Evolutionary conservation across 192 early-diverging fungal genomes (phyloP).

Genomic region (Fimicolochytrium jonesii): DNA sequence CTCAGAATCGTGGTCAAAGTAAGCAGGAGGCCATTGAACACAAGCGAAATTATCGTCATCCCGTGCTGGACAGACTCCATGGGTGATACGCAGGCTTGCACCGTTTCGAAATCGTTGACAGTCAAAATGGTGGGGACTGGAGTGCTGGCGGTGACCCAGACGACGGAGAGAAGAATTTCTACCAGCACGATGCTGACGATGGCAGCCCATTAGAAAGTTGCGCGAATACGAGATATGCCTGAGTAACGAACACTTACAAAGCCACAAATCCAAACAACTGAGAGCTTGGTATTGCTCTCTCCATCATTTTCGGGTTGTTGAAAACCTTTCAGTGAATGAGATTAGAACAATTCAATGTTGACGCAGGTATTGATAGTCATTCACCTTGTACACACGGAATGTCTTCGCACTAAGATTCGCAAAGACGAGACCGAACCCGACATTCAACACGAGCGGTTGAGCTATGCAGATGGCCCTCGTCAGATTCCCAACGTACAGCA

Average conservation of each 20-base stretch:
- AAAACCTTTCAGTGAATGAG: too few relatives aligned
- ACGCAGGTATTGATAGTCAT: too few relatives aligned
- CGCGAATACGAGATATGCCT: too few relatives aligned
- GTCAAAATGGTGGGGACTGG: neutral
- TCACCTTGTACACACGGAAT: neutral
- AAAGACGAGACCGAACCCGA: constrained; percentile 9
- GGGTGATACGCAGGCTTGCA: neutral
- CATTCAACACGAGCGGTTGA: constrained; percentile 2
- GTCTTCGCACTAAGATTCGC: constrained; percentile 4
- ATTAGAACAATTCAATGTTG: too few relatives aligned
- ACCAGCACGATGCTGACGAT: too few relatives aligned
- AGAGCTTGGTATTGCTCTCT: neutral
- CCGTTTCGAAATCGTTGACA: neutral
- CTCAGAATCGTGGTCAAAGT: constrained; percentile 1
- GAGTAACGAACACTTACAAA: too few relatives aligned
- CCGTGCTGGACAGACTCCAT: neutral
- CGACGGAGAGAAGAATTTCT: neutral
- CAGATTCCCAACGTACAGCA: constrained; percentile 2
- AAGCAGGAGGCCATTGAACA: constrained; percentile 3
- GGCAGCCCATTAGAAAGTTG: too few relatives aligned
- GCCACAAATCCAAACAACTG: neutral
- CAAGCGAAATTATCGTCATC: constrained; percentile 1
- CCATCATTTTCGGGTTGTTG: constrained; percentile 10
- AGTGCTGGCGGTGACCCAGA: constrained; percentile 1
- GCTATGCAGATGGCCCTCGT: neutral